Percentiles rank a stretch among this genome's conserved stretches.
Evolutionary conservation across 2,329 filamentous ascomycete genomes (phyloP).

Genomic region (Penicillium palitans): DNA sequence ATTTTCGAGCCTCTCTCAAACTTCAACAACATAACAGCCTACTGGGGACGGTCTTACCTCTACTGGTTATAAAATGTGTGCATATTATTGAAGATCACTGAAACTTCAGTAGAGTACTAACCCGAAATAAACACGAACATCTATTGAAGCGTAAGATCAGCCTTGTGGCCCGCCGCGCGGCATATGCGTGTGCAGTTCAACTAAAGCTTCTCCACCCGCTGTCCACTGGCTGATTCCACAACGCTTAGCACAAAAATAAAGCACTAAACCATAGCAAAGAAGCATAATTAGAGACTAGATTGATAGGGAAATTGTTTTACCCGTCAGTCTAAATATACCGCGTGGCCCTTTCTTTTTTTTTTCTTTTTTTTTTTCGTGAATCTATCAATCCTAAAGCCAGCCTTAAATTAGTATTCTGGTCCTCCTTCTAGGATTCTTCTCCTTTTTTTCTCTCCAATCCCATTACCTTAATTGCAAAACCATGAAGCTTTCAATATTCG

Average conservation of each 20-base stretch:
- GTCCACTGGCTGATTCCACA: not conserved
- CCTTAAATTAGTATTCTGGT: not conserved
- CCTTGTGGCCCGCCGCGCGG: not conserved
- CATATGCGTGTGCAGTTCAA: not conserved
- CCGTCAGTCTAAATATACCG: not conserved
- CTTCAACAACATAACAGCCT: not conserved
- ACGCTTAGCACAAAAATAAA: slow-evolving; percentile 3
- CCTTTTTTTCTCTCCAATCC: not conserved
- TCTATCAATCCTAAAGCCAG: not conserved
- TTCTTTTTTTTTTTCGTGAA: too few relatives aligned
- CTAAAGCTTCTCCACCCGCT: not conserved
- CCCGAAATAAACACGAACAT: not conserved
- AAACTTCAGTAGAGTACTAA: not conserved
- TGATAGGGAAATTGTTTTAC: not conserved
- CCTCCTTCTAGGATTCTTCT: not conserved
- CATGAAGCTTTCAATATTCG: not conserved
- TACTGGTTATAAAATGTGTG: not conserved
- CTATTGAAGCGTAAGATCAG: not conserved
- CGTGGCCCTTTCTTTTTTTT: not conserved
- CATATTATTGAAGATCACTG: not conserved
- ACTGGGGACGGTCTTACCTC: not conserved
- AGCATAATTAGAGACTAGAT: not conserved
- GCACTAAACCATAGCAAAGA: not conserved
- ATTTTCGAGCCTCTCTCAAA: too few relatives aligned
- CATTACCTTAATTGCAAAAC: not conserved